Evolutionary conservation across 1,284 basidiomycete species (phyloP).

Genomic region (Cerrena zonata): DNA sequence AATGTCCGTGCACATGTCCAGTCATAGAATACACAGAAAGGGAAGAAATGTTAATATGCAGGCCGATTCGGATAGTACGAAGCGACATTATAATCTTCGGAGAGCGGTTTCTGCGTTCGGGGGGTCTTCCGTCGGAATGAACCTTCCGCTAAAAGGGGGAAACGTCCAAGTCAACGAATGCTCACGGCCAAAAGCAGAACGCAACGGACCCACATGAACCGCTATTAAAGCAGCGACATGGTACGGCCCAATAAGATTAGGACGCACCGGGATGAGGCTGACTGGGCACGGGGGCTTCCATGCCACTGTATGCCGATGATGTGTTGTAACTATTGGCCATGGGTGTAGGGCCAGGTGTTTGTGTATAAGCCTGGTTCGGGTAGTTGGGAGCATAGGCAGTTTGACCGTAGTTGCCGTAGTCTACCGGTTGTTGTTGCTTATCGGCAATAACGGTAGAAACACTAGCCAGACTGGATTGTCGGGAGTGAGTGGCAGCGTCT

Average conservation of each 20-base stretch:
- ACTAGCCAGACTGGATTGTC: constrained; percentile 48
- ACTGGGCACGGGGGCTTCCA: constrained; percentile 35
- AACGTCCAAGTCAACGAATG: constrained; percentile 15
- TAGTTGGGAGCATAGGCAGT: constrained; percentile 23
- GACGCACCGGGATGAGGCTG: constrained; percentile 51
- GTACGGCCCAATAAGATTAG: constrained; percentile 11
- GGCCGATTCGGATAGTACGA: not conserved
- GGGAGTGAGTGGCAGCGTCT: constrained; percentile 20
- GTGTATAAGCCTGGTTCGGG: constrained; percentile 36
- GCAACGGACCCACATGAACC: constrained; percentile 20
- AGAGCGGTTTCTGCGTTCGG: constrained; percentile 29
- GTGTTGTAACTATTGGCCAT: constrained; percentile 23
- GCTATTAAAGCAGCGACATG: constrained; percentile 15
- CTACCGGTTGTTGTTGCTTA: constrained; percentile 43
- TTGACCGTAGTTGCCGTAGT: constrained; percentile 30
- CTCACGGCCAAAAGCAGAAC: not conserved
- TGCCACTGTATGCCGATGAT: constrained; percentile 17
- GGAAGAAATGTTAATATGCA: not conserved
- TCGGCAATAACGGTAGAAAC: constrained; percentile 50
- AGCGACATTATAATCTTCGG: constrained; percentile 17
- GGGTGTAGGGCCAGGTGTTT: constrained; percentile 41
- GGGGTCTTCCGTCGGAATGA: constrained; percentile 50
- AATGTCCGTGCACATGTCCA: not conserved
- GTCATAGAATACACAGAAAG: constrained; percentile 1
- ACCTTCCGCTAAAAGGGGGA: constrained; percentile 42